Evolutionary conservation across 768 basidiomycete species (phyloP).

Genomic region (Amanita inopinata): DNA sequence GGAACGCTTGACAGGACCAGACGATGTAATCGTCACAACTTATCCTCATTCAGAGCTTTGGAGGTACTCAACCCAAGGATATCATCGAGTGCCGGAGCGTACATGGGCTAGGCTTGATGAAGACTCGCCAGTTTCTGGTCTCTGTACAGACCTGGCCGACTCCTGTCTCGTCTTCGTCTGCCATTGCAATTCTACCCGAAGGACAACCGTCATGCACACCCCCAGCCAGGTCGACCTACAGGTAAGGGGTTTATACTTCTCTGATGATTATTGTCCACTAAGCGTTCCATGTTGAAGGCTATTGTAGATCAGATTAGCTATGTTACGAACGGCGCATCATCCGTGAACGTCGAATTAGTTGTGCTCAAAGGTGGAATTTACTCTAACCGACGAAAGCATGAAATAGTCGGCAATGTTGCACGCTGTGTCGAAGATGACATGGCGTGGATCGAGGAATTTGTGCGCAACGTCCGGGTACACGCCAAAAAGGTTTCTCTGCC

Average conservation of each 20-base stretch:
- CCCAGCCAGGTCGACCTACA: constrained; percentile 6
- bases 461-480: constrained; percentile 2
- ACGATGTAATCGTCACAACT: constrained; percentile 8
- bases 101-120: constrained; percentile 7
- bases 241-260: neutral
- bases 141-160: constrained; percentile 6
- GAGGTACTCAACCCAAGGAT: neutral
- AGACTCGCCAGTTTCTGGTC: constrained; percentile 3
- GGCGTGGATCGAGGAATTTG: constrained; percentile 6
- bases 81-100: constrained; percentile 8
- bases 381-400: constrained; percentile 16
- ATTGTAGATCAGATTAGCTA: constrained; percentile 8
- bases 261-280: neutral
- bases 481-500: constrained; percentile 7
- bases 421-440: constrained; percentile 11
- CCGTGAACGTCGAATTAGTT: constrained; percentile 1
- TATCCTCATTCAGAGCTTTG: constrained; percentile 8
- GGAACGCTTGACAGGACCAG: constrained; percentile 5
- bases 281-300: neutral
- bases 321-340: constrained; percentile 3
- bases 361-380: constrained; percentile 18
- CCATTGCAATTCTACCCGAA: constrained; percentile 6
- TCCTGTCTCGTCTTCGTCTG: constrained; percentile 3
- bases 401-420: constrained; percentile 24
- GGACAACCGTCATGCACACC: constrained; percentile 8